A percentile compares a stretch with the other conserved stretches of the same genome.
These are phyloP conservation scores for Carex arenaria DNA, from an alignment of 202 grass and related monocot genomes.

Conservation along the genomic window DNA sequence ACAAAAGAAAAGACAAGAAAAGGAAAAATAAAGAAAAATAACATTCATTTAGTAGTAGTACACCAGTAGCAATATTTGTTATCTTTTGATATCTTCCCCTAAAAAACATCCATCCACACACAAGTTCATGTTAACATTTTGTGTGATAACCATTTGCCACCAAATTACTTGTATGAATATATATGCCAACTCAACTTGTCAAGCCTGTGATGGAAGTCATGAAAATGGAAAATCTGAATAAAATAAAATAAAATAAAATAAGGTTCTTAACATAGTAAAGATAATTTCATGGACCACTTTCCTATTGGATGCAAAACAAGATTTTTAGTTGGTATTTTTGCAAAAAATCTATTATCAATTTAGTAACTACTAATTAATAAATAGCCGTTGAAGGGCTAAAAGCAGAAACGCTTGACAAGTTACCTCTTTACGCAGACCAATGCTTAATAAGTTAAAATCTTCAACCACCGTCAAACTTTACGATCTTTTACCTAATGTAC, in stretches of 20 bases:
- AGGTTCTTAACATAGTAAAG: background rate
- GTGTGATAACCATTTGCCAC: background rate
- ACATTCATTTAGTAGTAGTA: background rate
- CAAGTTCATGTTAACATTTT: background rate
- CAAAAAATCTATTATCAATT: background rate
- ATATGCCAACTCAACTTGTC: background rate
- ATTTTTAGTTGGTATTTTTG: background rate
- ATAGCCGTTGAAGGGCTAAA: background rate
- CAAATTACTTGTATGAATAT: background rate
- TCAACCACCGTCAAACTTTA: no score
- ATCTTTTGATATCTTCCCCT: background rate
- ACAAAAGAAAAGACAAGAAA: background rate
- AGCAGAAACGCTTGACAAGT: constrained; percentile 9
- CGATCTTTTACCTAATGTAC: background rate
- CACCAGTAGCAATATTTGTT: background rate
- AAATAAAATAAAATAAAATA: background rate
- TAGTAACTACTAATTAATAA: background rate
- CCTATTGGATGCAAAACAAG: background rate
- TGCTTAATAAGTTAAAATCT: background rate
- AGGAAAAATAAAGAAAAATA: background rate
- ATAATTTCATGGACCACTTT: background rate
- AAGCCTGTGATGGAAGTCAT: background rate
- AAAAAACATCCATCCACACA: background rate
- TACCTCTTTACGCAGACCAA: background rate
- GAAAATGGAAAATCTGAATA: background rate